These are phyloP conservation scores for Blastobotrys capitulatus DNA, from an alignment of 1,139 yeast genomes.

Conservation along the genomic window DNA sequence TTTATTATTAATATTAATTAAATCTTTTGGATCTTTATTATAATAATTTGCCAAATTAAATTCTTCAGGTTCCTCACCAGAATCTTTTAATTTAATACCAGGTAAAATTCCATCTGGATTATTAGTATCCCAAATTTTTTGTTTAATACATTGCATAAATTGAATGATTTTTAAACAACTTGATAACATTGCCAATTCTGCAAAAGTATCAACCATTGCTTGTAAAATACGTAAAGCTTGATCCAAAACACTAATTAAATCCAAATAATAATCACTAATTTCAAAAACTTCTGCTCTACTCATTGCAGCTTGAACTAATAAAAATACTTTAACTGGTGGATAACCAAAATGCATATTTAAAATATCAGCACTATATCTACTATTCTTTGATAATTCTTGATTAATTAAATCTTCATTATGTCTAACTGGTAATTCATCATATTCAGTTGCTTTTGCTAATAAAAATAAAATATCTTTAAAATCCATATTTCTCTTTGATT, in stretches of 20 bases:
- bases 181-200: constrained; percentile 70
- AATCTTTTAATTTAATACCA: constrained; percentile 43
- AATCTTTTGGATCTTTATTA: constrained; percentile 5
- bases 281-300: constrained; percentile 75
- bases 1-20: constrained; percentile 30
- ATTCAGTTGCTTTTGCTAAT: constrained; percentile 79
- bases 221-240: constrained; percentile 92
- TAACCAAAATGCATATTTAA: constrained; percentile 75
- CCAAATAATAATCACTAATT: constrained; percentile 92
- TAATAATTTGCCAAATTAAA: constrained; percentile 26
- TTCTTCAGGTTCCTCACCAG: constrained; percentile 14
- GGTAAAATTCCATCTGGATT: constrained; percentile 67
- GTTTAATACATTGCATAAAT: constrained; percentile 84
- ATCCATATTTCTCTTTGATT: constrained; percentile 45
- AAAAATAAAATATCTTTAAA: constrained; percentile 68
- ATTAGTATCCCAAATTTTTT: constrained; percentile 80
- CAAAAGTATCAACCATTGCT: constrained; percentile 84
- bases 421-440: constrained; percentile 87
- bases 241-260: constrained; percentile 86
- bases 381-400: constrained; percentile 77
- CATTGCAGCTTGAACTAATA: constrained; percentile 83
- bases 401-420: constrained; percentile 94
- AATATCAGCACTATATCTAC: constrained; percentile 59
- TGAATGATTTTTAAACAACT: constrained; percentile 57
- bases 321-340: constrained; percentile 88